phyloP scores from a whole-genome alignment of 441 rosid genomes.

The Gossypium gossypioides region DNA sequence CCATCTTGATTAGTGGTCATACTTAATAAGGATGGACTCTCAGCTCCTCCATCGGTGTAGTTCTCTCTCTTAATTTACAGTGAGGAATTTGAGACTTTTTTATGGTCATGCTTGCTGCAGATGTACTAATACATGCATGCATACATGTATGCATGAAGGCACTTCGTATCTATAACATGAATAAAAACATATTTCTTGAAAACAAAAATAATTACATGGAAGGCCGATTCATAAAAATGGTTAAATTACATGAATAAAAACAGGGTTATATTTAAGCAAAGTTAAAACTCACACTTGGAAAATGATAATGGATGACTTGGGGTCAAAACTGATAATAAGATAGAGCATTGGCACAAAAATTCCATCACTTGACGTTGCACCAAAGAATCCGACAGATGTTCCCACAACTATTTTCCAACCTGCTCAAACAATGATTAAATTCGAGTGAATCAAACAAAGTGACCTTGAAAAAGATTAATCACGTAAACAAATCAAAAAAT shows the following conservation, averaged over 20 bases:
- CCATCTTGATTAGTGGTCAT: no score
- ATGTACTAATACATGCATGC: not conserved
- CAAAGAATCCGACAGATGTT: slow-evolving; percentile 28
- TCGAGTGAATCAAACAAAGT: not conserved
- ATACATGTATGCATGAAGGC: not conserved
- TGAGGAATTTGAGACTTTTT: no score
- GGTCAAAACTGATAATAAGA: slow-evolving; percentile 33
- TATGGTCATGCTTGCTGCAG: not conserved
- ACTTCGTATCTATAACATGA: not conserved
- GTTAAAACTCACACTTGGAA: slow-evolving; percentile 26
- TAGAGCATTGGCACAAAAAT: slow-evolving; percentile 37
- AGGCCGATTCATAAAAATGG: no score
- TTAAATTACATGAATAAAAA: not conserved
- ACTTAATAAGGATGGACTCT: no score
- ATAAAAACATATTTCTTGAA: not conserved
- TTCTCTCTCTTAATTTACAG: no score
- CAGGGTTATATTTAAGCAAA: not conserved
- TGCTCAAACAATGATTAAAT: slow-evolving; percentile 1
- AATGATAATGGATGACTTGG: slow-evolving; percentile 34
- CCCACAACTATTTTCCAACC: slow-evolving; percentile 35
- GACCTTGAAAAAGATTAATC: not conserved
- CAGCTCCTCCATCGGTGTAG: no score
- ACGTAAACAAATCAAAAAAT: not conserved
- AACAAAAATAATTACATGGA: not conserved
- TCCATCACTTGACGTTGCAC: slow-evolving; percentile 37